Conservation (phyloP, 1,284 basidiomycete genomes). For the Wallemia hederae region DNA sequence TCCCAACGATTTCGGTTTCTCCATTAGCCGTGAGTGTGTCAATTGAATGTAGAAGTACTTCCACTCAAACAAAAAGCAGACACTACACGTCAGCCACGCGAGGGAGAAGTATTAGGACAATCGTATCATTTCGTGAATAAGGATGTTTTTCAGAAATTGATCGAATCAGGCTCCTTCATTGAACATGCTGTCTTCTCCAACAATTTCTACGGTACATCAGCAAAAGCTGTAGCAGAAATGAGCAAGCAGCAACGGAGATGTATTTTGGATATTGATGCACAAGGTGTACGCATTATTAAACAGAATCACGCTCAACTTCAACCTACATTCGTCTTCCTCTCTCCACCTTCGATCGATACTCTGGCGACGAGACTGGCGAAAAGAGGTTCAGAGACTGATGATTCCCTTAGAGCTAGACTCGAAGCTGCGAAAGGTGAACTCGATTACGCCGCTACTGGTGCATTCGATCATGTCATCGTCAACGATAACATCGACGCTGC, state of each 20-base stretch:
- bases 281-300: conserved; percentile 78
- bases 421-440: conserved; percentile 57
- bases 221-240: conserved; percentile 29
- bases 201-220: conserved; percentile 72
- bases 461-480: background rate
- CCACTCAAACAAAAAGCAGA: conserved; percentile 23
- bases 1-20: conserved; percentile 72
- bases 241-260: conserved; percentile 32
- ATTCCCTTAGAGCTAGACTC: conserved; percentile 43
- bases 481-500: background rate
- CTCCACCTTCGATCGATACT: conserved; percentile 27
- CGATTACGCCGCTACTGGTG: conserved; percentile 31
- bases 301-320: conserved; percentile 32
- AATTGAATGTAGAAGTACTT: conserved; percentile 4
- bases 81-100: conserved; percentile 62
- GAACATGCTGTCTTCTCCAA: conserved; percentile 52
- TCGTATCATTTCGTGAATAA: conserved; percentile 28
- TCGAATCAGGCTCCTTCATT: conserved; percentile 25
- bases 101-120: conserved; percentile 47
- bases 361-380: background rate
- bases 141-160: conserved; percentile 22
- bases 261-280: conserved; percentile 80
- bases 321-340: conserved; percentile 76
- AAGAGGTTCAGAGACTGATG: conserved; percentile 21
- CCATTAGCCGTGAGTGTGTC: conserved; percentile 49